Percentiles rank a stretch among this genome's conserved stretches.
Conservation (phyloP, 371 early-diverging fungal species). For the Apophysomyces variabilis region DNA sequence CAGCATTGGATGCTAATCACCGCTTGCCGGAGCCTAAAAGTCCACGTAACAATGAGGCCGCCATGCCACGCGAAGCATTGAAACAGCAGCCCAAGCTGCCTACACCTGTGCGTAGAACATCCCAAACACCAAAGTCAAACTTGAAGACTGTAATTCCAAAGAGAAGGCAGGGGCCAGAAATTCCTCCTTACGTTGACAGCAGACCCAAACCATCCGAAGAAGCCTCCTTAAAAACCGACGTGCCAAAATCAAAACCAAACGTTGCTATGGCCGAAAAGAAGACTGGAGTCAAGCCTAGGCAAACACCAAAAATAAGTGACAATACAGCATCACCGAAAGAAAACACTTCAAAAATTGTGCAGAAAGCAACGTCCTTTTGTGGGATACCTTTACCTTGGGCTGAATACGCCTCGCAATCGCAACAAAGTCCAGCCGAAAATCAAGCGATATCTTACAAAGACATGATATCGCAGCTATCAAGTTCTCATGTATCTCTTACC, state of each 20-base stretch:
- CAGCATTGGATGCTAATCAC: not conserved
- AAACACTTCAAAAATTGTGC: not conserved
- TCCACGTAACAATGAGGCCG: not conserved
- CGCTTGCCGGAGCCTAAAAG: not conserved
- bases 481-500: not conserved
- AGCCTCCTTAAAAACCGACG: constrained; percentile 2
- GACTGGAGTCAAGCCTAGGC: not conserved
- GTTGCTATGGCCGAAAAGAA: not conserved
- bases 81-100: not conserved
- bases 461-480: constrained; percentile 1
- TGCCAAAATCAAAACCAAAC: not conserved
- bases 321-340: not conserved
- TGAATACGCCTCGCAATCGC: not conserved
- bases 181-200: not conserved
- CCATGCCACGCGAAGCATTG: not conserved
- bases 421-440: not conserved
- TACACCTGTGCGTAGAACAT: not conserved
- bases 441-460: not conserved
- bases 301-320: too few relatives aligned
- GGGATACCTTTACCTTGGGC: constrained; percentile 13
- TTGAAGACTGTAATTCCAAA: not conserved
- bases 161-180: constrained; percentile 2
- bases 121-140: not conserved
- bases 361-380: not conserved
- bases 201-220: not conserved